Evolutionary conservation across 176 grass and related monocot species (phyloP).

Genomic region (Aegilops speltoides): DNA sequence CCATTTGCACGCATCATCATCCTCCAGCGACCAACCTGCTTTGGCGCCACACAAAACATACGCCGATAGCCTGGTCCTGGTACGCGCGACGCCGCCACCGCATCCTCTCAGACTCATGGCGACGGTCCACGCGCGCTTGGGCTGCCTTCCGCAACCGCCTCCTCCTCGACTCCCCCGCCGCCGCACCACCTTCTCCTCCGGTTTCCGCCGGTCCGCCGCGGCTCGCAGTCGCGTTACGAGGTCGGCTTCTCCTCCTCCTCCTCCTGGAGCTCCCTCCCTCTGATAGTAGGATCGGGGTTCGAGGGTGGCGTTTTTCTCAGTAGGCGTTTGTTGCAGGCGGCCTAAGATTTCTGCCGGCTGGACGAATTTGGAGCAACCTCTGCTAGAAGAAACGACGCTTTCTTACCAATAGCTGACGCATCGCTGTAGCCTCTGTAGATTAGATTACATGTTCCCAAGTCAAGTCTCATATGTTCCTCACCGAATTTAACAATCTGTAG

Average conservation of each 20-base stretch:
- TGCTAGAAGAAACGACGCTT: not conserved
- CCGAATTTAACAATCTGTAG: not conserved
- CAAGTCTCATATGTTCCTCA: conserved; percentile 1
- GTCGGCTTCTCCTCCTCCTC: conserved; percentile 14
- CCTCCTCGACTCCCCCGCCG: not conserved
- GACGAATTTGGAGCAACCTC: not conserved
- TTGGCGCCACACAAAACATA: conserved; percentile 43
- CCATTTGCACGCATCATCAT: conserved; percentile 5
- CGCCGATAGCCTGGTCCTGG: not conserved
- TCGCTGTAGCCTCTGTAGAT: not conserved
- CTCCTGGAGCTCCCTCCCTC: not conserved
- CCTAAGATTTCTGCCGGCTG: not conserved
- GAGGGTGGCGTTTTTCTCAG: not conserved
- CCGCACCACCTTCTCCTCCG: not conserved
- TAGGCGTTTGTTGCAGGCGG: not conserved
- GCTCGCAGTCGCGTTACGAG: conserved; percentile 23
- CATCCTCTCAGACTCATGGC: conserved; percentile 15
- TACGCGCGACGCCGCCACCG: not conserved
- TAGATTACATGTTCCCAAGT: not conserved
- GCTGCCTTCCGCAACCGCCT: conserved; percentile 15
- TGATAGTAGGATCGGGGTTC: not conserved
- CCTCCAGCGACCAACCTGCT: not conserved
- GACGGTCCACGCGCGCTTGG: conserved; percentile 30
- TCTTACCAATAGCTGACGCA: not conserved
- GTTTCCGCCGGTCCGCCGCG: conserved; percentile 12